Conservation (phyloP, 1,284 basidiomycete genomes). For the Mrakiaceae sp. region DNA sequence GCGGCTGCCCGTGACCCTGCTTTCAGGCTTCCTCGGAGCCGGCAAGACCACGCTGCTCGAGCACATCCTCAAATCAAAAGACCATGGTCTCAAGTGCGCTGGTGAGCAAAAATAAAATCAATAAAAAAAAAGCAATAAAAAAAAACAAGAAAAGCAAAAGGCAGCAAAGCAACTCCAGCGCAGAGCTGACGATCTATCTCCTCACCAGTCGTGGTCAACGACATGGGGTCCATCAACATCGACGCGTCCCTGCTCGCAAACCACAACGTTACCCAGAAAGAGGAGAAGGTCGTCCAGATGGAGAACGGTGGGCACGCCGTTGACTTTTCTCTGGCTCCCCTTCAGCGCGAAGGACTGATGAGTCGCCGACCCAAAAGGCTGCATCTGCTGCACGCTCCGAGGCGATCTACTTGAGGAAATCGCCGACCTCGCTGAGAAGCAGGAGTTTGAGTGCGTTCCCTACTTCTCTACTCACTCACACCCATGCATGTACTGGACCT, state of each 20-base stretch:
- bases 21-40: conserved; percentile 38
- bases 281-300: conserved; percentile 39
- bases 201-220: conserved; percentile 37
- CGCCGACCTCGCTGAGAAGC: conserved; percentile 33
- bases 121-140: too few species aligned
- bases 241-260: conserved; percentile 36
- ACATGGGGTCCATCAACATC: conserved; percentile 37
- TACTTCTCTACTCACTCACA: not conserved
- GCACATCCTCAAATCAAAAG: conserved; percentile 35
- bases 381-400: conserved; percentile 42
- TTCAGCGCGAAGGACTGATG: not conserved
- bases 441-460: conserved; percentile 28
- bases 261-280: conserved; percentile 35
- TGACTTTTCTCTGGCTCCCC: not conserved
- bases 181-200: not conserved
- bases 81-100: conserved; percentile 35
- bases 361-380: conserved; percentile 24
- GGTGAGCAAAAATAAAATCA: too few species aligned
- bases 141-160: too few species aligned
- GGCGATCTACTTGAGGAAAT: conserved; percentile 41
- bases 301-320: conserved; percentile 30
- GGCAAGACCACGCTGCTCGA: conserved; percentile 41
- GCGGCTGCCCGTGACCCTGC: conserved; percentile 38
- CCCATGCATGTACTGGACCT: not conserved
- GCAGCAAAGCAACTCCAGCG: not conserved